Evolutionary conservation across 345 rosid species (phyloP), one percentile per base, ranked within the genome.

Genomic region (Populus alba): DNA sequence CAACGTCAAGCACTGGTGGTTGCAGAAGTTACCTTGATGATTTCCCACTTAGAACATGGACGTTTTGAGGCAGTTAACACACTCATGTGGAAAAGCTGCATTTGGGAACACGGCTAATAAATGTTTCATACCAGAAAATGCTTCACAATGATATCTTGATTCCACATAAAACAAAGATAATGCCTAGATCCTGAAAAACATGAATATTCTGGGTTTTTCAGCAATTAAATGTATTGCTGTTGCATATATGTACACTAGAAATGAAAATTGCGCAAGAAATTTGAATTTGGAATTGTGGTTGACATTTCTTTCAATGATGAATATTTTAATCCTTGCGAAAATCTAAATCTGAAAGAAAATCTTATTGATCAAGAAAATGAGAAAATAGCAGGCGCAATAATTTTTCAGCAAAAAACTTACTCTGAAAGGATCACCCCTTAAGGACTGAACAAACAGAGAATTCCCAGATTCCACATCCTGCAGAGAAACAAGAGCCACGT

Each of bases 361-460:
- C 45, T 20, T 59, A 66, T 67, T 37, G 35, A 22, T 73, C 16
- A 1, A 27, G 45, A 39, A 39, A 39, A 39, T 39, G 43, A 39
- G 43, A 39, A 39, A 39, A 39, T 39, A 39, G 8, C 2, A 39
- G 12, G 49, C 49, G 0, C 17, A 2, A 45, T 45, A 45, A 62
- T 25, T 76, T 45, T 23, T 38, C 31, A 73, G 73, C 13, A 74
- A 74, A 25, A 59, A 17, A 83, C 96, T 89, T 75, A 94, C 98
- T 82, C 94, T 88, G 82, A 89, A 90, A 37, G 98, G 98, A 79
- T 95, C 98, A 27, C 98, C 97, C 76, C 97, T 91, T 81, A 95
- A 77, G 71, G 97, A 92, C 85, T 95, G 98, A 85, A 95, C 98
- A 67, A 86, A 95, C 92, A 92, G 86, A 10, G 97, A 90, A 75